A percentile compares a stretch with the other conserved stretches of the same genome.
phyloP scores from a whole-genome alignment of 805 yeast genomes.

The Saccharomycopsis javanensis region DNA sequence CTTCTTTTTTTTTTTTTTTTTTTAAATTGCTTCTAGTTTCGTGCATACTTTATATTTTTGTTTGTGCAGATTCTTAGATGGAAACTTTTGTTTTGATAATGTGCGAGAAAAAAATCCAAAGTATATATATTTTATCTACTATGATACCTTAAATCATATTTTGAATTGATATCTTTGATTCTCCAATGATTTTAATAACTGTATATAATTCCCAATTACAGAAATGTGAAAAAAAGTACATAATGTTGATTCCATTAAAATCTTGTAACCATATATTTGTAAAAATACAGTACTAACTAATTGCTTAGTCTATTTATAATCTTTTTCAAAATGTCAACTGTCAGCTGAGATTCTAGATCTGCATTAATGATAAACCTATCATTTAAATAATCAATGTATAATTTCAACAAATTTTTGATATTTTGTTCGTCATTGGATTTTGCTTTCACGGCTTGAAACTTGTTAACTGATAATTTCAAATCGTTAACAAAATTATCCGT shows the following conservation, averaged over 20 bases:
- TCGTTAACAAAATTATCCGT: constrained; percentile 41
- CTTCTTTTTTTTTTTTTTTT: too few species aligned
- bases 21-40: neutral
- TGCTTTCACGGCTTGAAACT: constrained; percentile 50
- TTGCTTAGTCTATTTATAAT: constrained; percentile 24
- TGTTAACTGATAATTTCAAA: constrained; percentile 62
- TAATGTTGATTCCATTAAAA: neutral
- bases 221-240: too few species aligned
- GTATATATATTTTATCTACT: too few species aligned
- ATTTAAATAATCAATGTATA: constrained; percentile 27
- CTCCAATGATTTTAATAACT: too few species aligned
- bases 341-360: constrained; percentile 14
- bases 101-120: too few species aligned
- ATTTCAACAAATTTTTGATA: constrained; percentile 27
- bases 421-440: constrained; percentile 25
- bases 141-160: too few species aligned
- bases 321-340: constrained; percentile 24
- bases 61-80: neutral
- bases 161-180: too few species aligned
- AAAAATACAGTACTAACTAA: neutral
- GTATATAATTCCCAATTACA: too few species aligned
- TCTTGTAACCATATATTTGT: neutral
- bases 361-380: constrained; percentile 3
- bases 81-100: too few species aligned
- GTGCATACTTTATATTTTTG: neutral